phyloP scores from a whole-genome alignment of 129 eudicot genomes.

The Sambucus nigra region DNA sequence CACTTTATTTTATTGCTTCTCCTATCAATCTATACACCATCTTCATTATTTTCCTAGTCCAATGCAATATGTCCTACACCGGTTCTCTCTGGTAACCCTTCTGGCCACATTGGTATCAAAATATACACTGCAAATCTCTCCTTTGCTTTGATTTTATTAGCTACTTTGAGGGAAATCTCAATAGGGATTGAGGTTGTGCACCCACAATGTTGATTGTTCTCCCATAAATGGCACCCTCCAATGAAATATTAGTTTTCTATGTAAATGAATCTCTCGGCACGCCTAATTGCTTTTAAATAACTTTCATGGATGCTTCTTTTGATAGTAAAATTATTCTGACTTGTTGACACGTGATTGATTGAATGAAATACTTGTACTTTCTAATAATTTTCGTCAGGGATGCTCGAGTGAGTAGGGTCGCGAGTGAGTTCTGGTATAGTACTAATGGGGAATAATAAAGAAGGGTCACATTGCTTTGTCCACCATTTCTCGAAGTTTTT shows the following conservation, averaged over 20 bases:
- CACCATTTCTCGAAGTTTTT: constrained; percentile 86
- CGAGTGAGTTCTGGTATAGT: constrained; percentile 32
- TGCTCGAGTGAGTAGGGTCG: constrained; percentile 15
- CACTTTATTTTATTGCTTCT: constrained; percentile 55
- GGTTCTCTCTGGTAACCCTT: constrained; percentile 82
- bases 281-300: constrained; percentile 82
- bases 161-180: constrained; percentile 83
- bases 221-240: constrained; percentile 96
- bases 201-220: constrained; percentile 57
- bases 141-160: constrained; percentile 52
- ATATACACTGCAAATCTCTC: constrained; percentile 74
- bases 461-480: constrained; percentile 64
- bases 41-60: constrained; percentile 83
- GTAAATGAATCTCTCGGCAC: constrained; percentile 82
- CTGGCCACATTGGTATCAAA: constrained; percentile 97
- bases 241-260: constrained; percentile 88
- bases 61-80: constrained; percentile 74
- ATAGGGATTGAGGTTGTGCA: constrained; percentile 75
- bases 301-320: constrained; percentile 82
- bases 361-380: constrained; percentile 87
- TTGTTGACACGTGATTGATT: constrained; percentile 62
- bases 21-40: constrained; percentile 80
- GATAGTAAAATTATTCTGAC: constrained; percentile 20
- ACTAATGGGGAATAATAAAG: constrained; percentile 38
- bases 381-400: constrained; percentile 36